A percentile compares a stretch with the other conserved stretches of the same genome.
These are phyloP conservation scores for Rhizopus stolonifer DNA, from an alignment of 371 early-diverging fungal genomes.

Conservation along the genomic window DNA sequence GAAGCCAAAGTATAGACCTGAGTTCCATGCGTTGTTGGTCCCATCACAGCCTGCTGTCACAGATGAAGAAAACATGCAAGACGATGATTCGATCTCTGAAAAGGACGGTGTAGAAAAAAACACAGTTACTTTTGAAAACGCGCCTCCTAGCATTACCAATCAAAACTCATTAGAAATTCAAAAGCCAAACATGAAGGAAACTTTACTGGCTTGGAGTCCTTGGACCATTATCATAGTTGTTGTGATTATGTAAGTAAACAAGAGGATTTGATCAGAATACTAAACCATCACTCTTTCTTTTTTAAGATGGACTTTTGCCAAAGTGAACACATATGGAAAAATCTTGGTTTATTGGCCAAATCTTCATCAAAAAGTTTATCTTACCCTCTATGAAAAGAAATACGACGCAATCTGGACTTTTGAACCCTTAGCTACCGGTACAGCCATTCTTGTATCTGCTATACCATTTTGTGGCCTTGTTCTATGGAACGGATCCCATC, in stretches of 20 bases:
- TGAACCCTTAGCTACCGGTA: constrained; percentile 53
- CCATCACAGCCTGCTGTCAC: background rate
- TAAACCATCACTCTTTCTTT: background rate
- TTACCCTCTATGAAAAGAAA: constrained; percentile 41
- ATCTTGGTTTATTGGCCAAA: constrained; percentile 40
- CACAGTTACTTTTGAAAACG: constrained; percentile 4
- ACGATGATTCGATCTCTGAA: background rate
- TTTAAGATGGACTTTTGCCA: constrained; percentile 42
- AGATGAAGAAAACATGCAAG: constrained; percentile 19
- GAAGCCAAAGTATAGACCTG: constrained; percentile 46
- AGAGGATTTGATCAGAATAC: no score
- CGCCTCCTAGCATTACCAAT: background rate
- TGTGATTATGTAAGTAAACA: constrained; percentile 44
- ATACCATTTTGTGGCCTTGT: constrained; percentile 36
- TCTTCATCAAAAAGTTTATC: constrained; percentile 39
- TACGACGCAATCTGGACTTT: constrained; percentile 52
- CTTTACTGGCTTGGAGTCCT: constrained; percentile 46
- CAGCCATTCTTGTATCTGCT: constrained; percentile 38
- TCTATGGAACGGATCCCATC: constrained; percentile 31
- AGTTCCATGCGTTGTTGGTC: constrained; percentile 27
- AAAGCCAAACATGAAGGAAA: constrained; percentile 35
- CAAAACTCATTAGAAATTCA: constrained; percentile 2
- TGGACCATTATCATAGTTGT: constrained; percentile 46
- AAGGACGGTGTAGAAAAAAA: background rate
- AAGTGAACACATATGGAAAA: constrained; percentile 30